Base-by-base conservation (phyloP, 192 early-diverging fungal species). In the Cladochytrium replicatum region DNA sequence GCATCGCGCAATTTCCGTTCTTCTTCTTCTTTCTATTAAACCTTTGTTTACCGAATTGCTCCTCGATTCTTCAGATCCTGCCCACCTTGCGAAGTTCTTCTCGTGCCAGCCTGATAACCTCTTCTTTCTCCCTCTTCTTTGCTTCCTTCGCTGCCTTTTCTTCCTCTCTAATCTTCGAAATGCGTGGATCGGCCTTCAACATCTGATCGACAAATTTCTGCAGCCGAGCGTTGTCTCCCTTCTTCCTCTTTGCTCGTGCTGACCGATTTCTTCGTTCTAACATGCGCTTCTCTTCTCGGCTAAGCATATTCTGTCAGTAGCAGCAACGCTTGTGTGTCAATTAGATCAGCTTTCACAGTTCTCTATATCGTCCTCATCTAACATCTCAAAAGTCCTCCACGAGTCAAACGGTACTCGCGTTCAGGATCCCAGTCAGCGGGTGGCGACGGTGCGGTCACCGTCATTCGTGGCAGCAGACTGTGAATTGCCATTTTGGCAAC, bases 351-450 rank as follows among this genome's bases (percentile, higher is more conserved):
- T 91, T 52, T 90, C 88, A 21, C 81, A 82, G 41, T 71, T 75
- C 31, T 88, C 89, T 42, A 78, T 82, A 60, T 88, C 91, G 69
- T 99, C 93, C 80, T 99, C 96, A 64, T 99, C 96, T 47, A 88
- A 67, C 66, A 84, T 88, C 80, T 99, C 96, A 54, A 99, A 99
- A 25, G 91, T 84, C 54, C 96, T 75, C 93, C 93, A 97, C 42
- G 91, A 95, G 54, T 99, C 87, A 61, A 99, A 88, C n/a, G n/a
- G 40, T 41, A 29, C 23, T 68, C 66, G 39, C 64, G 57, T 52
- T 68, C 49, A 15, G n/a, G 47, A 53, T 78, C 74, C 82, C 82
- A 86, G 27, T 58, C 53, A 47, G 73, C 63, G 52, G 84, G 84
- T 17, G 81, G 84, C 43, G 81, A 75, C n/a, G 84, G 84, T 30